Percentiles rank a stretch among this genome's conserved stretches.
Conservation (phyloP, 371 early-diverging fungal species). For the Apophysomyces elegans region DNA sequence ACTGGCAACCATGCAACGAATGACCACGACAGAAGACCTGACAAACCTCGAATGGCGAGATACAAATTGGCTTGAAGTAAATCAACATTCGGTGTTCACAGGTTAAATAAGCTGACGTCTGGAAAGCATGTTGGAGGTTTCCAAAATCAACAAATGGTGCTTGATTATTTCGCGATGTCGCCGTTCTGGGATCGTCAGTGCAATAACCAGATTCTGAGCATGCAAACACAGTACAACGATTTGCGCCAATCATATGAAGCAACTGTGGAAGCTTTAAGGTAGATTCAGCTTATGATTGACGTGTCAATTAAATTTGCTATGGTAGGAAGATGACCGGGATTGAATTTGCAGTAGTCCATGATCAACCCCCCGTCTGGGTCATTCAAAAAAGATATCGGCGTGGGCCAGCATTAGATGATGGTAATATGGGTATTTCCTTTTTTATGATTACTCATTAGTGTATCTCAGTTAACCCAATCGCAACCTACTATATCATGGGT, state of each 20-base stretch:
- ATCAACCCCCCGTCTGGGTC: slow-evolving; percentile 83
- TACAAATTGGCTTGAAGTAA: slow-evolving; percentile 54
- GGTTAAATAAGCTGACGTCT: background rate
- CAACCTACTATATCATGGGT: slow-evolving; percentile 87
- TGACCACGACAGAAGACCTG: slow-evolving; percentile 46
- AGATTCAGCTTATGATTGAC: slow-evolving; percentile 8
- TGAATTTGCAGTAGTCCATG: slow-evolving; percentile 82
- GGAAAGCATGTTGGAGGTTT: slow-evolving; percentile 68
- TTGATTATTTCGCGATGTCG: slow-evolving; percentile 94
- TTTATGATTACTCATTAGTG: background rate
- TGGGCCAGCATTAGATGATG: slow-evolving; percentile 62
- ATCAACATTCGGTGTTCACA: background rate
- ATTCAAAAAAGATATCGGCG: slow-evolving; percentile 81
- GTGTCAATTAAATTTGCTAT: background rate
- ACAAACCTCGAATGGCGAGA: slow-evolving; percentile 57
- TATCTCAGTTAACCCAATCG: slow-evolving; percentile 60
- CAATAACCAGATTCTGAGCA: slow-evolving; percentile 94
- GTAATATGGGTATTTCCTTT: slow-evolving; percentile 28
- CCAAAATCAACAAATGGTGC: slow-evolving; percentile 78
- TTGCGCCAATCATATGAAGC: slow-evolving; percentile 63
- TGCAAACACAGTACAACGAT: slow-evolving; percentile 97
- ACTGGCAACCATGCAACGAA: background rate
- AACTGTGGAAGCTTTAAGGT: slow-evolving; percentile 66
- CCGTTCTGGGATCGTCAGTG: slow-evolving; percentile 97
- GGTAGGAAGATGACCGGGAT: slow-evolving; percentile 85